Conservation (phyloP, 1,284 basidiomycete species). For the Gymnopus androsaceus region DNA sequence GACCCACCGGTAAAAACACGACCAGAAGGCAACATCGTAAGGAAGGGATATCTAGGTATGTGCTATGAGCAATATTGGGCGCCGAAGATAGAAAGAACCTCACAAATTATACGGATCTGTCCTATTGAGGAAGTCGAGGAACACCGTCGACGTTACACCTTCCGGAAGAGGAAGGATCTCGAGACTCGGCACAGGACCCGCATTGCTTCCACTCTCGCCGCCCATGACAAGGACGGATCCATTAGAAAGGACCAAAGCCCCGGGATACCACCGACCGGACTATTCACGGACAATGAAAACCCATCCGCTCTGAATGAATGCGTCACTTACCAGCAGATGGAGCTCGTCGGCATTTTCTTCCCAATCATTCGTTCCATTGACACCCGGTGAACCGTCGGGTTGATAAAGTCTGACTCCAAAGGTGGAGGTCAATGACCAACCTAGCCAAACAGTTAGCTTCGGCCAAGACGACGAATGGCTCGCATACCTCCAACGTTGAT, state of each 20-base stretch:
- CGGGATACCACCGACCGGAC: conserved; percentile 75
- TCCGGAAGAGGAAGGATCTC: conserved; percentile 55
- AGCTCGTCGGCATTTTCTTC: conserved; percentile 58
- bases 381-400: conserved; percentile 57
- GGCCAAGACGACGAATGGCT: neutral
- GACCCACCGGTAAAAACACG: conserved; percentile 63
- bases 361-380: conserved; percentile 69
- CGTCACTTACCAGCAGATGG: conserved; percentile 46
- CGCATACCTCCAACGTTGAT: conserved; percentile 71
- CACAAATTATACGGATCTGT: conserved; percentile 79
- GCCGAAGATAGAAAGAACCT: neutral
- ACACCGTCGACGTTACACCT: conserved; percentile 44
- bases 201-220: conserved; percentile 73
- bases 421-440: conserved; percentile 60
- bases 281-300: conserved; percentile 26
- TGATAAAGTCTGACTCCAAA: conserved; percentile 68
- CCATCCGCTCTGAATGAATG: neutral
- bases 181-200: conserved; percentile 59
- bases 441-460: neutral
- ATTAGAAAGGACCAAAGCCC: conserved; percentile 63
- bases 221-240: conserved; percentile 73
- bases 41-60: conserved; percentile 58
- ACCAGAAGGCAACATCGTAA: conserved; percentile 67
- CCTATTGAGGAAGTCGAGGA: conserved; percentile 47
- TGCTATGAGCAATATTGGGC: neutral